Evolutionary conservation across 2,329 filamentous ascomycete species (phyloP), one percentile per base, ranked within the genome.

Genomic region (Colletotrichum shisoi): DNA sequence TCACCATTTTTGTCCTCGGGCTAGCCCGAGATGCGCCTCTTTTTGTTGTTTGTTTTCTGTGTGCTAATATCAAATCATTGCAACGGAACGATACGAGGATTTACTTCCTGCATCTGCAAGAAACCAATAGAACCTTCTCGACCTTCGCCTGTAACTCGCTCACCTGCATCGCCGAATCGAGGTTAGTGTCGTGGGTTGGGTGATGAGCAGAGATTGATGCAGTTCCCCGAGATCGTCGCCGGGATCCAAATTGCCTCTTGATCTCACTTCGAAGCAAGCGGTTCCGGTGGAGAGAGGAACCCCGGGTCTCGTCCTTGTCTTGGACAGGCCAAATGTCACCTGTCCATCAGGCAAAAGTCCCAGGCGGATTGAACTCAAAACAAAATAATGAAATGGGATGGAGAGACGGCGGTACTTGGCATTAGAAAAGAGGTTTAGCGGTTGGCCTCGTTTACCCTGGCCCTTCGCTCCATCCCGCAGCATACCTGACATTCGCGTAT

Each of bases 161-260:
- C 45, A 39, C 54, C 54, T 48, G 8, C 44, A 19, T 39, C 13
- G 9, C 53, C 37, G 17, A 7, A 52, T n/a, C 3, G 7, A 57
- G 59, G 12, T 15, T 59, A 60, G 61, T 27, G 27, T n/a, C 44
- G 9, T 59, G 64, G 61, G 61, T 60, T 67, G 48, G 61, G 64
- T 54, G 61, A 67, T 15, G 11, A 13, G 8, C 12, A 24, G 31
- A n/a, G 15, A 8, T 15, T 21, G 3, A 27, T 44, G 54, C 17
- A 37, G 58, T n/a, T 51, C 6, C 19, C 64, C 54, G 48, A 48
- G 64, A 67, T 67, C 60, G 54, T 56, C 64, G 13, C 60, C 4
- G 24, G 60, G 64, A 54, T 67, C 15, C 24, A 59, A 39, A 48
- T 48, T 67, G 54, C 19, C 19, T 37, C 12, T 49, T 34, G 8